A percentile compares a stretch with the other conserved stretches of the same genome.
Conservation (phyloP, 2,329 filamentous ascomycete species). For the Colletotrichum spinosum region DNA sequence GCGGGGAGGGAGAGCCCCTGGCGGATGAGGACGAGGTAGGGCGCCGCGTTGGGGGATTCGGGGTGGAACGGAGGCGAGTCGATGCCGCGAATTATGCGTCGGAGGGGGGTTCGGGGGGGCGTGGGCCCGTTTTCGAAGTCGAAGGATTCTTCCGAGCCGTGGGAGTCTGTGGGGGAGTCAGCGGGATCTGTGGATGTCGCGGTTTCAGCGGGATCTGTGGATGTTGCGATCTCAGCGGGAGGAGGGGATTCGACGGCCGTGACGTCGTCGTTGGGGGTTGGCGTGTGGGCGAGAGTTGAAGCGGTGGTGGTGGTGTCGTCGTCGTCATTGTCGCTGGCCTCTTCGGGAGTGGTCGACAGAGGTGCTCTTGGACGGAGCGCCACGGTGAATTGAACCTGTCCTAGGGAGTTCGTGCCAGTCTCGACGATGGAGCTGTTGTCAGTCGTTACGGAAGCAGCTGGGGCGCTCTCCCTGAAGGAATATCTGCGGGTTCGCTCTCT, state of each 20-base stretch:
- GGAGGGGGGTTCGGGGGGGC: not conserved
- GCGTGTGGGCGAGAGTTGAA: no score
- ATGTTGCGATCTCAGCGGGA: no score
- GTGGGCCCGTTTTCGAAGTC: not conserved
- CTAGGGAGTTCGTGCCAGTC: no score
- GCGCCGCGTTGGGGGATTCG: not conserved
- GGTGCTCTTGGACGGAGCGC: no score
- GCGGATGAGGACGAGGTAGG: constrained; percentile 30
- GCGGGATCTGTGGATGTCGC: not conserved
- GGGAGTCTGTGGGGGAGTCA: not conserved
- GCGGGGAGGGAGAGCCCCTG: constrained; percentile 31
- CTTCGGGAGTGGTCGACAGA: not conserved
- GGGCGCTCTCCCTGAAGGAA: no score
- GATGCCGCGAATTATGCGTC: not conserved
- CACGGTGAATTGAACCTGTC: no score
- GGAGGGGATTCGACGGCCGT: no score
- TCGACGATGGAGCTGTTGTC: no score
- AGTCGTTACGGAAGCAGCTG: no score
- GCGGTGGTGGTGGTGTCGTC: no score
- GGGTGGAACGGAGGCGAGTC: constrained; percentile 24
- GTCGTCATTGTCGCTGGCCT: not conserved
- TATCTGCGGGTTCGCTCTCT: no score
- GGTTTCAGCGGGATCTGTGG: no score
- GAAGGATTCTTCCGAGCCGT: not conserved
- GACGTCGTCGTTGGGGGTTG: not conserved